Percentiles rank a stretch among this genome's conserved stretches.
Conservation (phyloP, 2,329 filamentous ascomycete genomes). For the Elsinoe ampelina region DNA sequence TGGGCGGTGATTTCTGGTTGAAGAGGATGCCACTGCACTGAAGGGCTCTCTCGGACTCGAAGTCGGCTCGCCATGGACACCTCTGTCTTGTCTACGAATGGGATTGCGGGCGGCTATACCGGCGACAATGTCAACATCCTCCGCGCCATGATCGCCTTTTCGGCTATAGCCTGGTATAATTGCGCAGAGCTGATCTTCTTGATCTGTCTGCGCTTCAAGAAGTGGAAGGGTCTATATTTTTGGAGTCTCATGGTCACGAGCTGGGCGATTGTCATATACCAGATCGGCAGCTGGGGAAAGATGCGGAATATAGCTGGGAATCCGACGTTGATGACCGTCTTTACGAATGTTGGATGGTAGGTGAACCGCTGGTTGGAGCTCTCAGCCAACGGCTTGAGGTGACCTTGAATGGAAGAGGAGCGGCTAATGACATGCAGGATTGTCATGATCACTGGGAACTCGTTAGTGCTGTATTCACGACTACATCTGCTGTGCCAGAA, state of each 20-base stretch:
- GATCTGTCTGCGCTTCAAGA: slow-evolving; percentile 40
- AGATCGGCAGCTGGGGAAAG: slow-evolving; percentile 41
- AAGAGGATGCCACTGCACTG: not conserved
- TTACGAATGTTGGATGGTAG: slow-evolving; percentile 45
- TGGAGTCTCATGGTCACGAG: slow-evolving; percentile 39
- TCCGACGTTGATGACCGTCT: slow-evolving; percentile 29
- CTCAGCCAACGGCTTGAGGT: not conserved
- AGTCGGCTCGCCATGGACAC: not conserved
- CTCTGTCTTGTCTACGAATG: slow-evolving; percentile 11
- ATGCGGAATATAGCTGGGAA: slow-evolving; percentile 25
- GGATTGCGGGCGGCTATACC: slow-evolving; percentile 24
- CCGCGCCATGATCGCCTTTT: slow-evolving; percentile 24
- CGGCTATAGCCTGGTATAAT: slow-evolving; percentile 29
- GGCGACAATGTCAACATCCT: slow-evolving; percentile 21
- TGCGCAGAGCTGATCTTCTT: slow-evolving; percentile 38
- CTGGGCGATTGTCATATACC: slow-evolving; percentile 38
- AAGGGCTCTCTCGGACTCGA: not conserved
- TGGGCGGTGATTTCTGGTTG: slow-evolving; percentile 2
- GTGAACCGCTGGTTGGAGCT: slow-evolving; percentile 26
- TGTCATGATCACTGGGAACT: slow-evolving; percentile 53
- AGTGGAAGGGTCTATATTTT: slow-evolving; percentile 40
- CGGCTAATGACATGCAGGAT: slow-evolving; percentile 4
- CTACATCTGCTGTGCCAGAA: slow-evolving; percentile 49
- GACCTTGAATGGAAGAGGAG: not conserved
- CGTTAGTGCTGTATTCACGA: slow-evolving; percentile 53